Evolutionary conservation across 2,329 filamentous ascomycete genomes (phyloP).

Genomic region (Fusarium sp.): DNA sequence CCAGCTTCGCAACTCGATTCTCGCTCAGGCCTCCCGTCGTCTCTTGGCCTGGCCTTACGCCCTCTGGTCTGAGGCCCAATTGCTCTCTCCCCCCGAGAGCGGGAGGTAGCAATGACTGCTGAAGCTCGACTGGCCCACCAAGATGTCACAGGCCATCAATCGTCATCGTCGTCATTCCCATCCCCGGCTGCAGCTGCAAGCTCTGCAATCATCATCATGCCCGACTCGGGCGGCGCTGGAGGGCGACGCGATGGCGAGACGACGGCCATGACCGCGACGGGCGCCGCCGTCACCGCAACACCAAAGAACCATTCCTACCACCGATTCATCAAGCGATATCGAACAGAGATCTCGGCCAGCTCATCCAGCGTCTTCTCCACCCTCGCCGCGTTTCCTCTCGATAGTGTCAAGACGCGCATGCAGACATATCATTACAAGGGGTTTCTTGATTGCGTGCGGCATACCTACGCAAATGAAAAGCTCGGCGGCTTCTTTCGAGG

Average conservation of each 20-base stretch:
- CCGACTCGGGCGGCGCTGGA: conserved; percentile 41
- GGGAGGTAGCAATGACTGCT: conserved; percentile 52
- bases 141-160: conserved; percentile 53
- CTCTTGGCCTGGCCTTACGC: conserved; percentile 6
- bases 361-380: conserved; percentile 83
- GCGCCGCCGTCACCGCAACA: conserved; percentile 21
- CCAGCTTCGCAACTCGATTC: conserved; percentile 3
- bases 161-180: conserved; percentile 41
- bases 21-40: conserved; percentile 15
- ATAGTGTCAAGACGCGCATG: conserved; percentile 91
- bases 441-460: conserved; percentile 78
- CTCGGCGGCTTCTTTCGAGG: conserved; percentile 84
- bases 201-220: conserved; percentile 43
- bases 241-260: conserved; percentile 46
- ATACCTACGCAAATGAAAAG: conserved; percentile 82
- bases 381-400: conserved; percentile 84
- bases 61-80: conserved; percentile 35
- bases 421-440: conserved; percentile 85
- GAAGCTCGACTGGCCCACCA: conserved; percentile 52
- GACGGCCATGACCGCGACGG: conserved; percentile 39
- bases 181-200: conserved; percentile 43
- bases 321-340: conserved; percentile 76
- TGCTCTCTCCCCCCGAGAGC: conserved; percentile 34
- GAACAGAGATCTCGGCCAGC: conserved; percentile 84
- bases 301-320: conserved; percentile 33